phyloP scores from a whole-genome alignment of 768 basidiomycete genomes.

The Nidularia pulvinata region DNA sequence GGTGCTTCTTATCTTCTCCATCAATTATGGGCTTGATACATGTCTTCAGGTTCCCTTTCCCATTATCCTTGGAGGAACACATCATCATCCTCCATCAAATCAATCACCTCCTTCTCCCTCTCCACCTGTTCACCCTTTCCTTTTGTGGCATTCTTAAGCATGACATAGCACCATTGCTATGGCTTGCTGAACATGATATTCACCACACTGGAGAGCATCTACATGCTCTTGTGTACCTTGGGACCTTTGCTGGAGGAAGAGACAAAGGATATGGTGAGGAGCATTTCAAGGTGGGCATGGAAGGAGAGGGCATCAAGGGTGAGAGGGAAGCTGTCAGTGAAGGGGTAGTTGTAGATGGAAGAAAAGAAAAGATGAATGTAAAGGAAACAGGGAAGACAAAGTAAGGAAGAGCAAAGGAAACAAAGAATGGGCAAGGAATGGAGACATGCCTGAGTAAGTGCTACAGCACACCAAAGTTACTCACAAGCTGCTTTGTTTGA shows the following conservation, averaged over 20 bases:
- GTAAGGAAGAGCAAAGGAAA: too few relatives aligned
- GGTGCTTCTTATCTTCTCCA: conserved; percentile 25
- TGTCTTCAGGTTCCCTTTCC: conserved; percentile 10
- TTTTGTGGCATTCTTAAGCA: conserved; percentile 22
- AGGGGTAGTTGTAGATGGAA: too few relatives aligned
- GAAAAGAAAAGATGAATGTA: too few relatives aligned
- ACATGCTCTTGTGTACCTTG: conserved; percentile 72
- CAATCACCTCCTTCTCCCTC: conserved; percentile 26
- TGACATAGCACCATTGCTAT: conserved; percentile 75
- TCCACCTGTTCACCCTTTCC: conserved; percentile 16
- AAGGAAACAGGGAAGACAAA: too few relatives aligned
- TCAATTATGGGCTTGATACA: conserved; percentile 1
- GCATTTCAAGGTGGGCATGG: conserved; percentile 79
- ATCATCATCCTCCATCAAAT: conserved; percentile 63
- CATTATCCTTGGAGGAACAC: conserved; percentile 38
- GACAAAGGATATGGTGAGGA: too few relatives aligned
- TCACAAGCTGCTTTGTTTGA: conserved; percentile 90
- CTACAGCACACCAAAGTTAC: conserved; percentile 85
- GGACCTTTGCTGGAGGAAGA: too few relatives aligned
- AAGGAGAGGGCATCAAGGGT: conserved; percentile 92
- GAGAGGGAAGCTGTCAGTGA: conserved; percentile 65
- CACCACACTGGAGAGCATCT: conserved; percentile 93
- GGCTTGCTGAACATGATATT: conserved; percentile 83
- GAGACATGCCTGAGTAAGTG: conserved; percentile 72
- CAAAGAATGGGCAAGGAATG: not conserved